Percentiles rank a stretch among this genome's conserved stretches.
phyloP scores from a whole-genome alignment of 257 asterid genomes.

The Gentiana dahurica region DNA sequence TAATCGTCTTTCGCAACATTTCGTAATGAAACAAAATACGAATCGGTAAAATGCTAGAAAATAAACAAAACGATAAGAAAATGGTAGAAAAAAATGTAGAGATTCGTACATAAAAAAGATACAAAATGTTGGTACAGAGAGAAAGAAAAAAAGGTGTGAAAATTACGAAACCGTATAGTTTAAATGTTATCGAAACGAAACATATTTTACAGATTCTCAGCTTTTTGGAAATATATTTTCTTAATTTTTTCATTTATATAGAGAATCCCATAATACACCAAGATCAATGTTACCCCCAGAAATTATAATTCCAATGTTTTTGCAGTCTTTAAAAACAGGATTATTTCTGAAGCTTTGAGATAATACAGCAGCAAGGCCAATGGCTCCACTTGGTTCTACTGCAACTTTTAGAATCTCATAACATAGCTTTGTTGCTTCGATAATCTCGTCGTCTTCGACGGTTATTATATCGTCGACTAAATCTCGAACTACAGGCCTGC shows the following conservation, averaged over 20 bases:
- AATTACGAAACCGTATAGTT: too few relatives aligned
- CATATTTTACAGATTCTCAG: too few relatives aligned
- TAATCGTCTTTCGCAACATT: too few relatives aligned
- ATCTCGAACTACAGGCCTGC: slow-evolving; percentile 95
- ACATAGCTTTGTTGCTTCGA: slow-evolving; percentile 67
- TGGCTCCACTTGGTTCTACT: slow-evolving; percentile 94
- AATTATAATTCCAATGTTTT: slow-evolving; percentile 52
- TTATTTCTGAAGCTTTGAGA: slow-evolving; percentile 44
- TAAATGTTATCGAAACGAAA: too few relatives aligned
- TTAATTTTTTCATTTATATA: slow-evolving; percentile 15
- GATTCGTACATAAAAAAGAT: too few relatives aligned
- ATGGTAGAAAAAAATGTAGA: too few relatives aligned
- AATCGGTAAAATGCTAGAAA: too few relatives aligned
- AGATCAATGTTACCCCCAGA: slow-evolving; percentile 96
- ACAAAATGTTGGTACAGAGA: too few relatives aligned
- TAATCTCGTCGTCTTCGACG: slow-evolving; percentile 68
- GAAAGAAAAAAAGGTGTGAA: too few relatives aligned
- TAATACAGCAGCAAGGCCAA: slow-evolving; percentile 88
- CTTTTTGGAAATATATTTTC: too few relatives aligned
- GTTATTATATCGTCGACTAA: slow-evolving; percentile 65
- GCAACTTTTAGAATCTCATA: slow-evolving; percentile 75
- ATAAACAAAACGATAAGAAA: too few relatives aligned
- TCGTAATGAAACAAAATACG: too few relatives aligned
- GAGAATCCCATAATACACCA: slow-evolving; percentile 64
- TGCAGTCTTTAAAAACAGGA: slow-evolving; percentile 44